phyloP scores from a whole-genome alignment of 768 basidiomycete genomes.

The Kwoniella bestiolae region DNA sequence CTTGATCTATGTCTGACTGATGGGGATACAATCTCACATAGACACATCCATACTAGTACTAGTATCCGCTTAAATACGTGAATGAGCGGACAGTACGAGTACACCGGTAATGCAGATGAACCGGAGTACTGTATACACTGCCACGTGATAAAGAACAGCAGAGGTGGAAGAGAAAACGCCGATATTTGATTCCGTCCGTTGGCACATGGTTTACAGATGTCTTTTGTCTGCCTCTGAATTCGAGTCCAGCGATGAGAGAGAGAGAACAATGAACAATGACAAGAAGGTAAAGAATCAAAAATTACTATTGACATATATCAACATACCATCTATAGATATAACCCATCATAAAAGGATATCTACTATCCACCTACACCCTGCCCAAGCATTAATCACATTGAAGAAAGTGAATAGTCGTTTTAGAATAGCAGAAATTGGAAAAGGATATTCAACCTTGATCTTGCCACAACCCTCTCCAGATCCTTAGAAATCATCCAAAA shows the following conservation, averaged over 20 bases:
- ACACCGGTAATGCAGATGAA: not conserved
- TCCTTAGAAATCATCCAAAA: constrained; percentile 14
- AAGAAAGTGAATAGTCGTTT: too few relatives aligned
- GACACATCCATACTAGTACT: not conserved
- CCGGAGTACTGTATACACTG: not conserved
- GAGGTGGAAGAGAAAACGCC: constrained; percentile 16
- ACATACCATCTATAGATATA: not conserved
- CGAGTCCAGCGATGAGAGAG: constrained; percentile 1
- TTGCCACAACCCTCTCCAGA: not conserved
- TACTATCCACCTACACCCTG: too few relatives aligned
- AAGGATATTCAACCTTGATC: not conserved
- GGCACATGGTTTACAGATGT: not conserved
- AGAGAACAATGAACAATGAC: not conserved
- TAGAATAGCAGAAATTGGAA: not conserved
- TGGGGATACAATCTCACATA: too few relatives aligned
- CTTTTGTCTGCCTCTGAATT: not conserved
- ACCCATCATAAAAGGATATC: not conserved
- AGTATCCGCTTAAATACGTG: too few relatives aligned
- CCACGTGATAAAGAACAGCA: not conserved
- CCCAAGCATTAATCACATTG: too few relatives aligned
- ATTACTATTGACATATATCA: not conserved
- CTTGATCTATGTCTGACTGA: too few relatives aligned
- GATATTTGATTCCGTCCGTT: constrained; percentile 22
- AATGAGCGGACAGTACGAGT: too few relatives aligned
- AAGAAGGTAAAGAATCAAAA: not conserved